Percentiles rank a stretch among this genome's conserved stretches.
Evolutionary conservation across 441 rosid species (phyloP).

Genomic region (Breynia disticha): DNA sequence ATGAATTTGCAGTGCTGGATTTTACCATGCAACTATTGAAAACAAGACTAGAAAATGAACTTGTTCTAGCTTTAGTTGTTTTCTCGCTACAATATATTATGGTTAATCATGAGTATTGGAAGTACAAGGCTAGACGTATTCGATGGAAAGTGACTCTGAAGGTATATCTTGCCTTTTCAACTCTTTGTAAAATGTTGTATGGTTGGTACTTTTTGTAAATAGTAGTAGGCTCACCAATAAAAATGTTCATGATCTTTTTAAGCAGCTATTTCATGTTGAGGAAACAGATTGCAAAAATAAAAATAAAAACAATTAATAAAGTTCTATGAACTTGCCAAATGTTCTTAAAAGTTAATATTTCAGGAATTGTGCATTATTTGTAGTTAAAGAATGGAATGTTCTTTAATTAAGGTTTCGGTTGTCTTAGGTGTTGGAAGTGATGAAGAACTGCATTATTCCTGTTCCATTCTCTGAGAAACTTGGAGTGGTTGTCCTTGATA

Average conservation of each 20-base stretch:
- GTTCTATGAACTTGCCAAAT: too few species aligned
- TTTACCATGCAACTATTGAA: constrained; percentile 70
- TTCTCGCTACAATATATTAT: constrained; percentile 78
- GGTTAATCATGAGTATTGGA: constrained; percentile 84
- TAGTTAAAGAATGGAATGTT: constrained; percentile 3
- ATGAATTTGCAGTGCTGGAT: constrained; percentile 67
- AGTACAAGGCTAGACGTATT: constrained; percentile 53
- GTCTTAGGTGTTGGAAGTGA: constrained; percentile 62
- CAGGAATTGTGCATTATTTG: too few species aligned
- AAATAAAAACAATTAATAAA: too few species aligned
- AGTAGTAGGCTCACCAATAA: background rate
- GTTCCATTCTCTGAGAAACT: constrained; percentile 43
- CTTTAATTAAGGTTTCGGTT: constrained; percentile 11
- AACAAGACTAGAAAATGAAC: constrained; percentile 59
- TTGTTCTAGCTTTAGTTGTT: constrained; percentile 52
- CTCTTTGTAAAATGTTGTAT: background rate
- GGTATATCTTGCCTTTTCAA: constrained; percentile 26
- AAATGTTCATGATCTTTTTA: background rate
- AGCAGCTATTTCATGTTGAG: background rate
- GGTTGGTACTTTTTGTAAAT: background rate
- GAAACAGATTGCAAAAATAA: too few species aligned
- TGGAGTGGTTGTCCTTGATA: constrained; percentile 44
- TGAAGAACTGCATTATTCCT: constrained; percentile 58
- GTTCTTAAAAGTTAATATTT: too few species aligned
- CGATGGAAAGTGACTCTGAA: constrained; percentile 85